Conservation (phyloP, 148 eudicot species). For the Bassia scoparia region DNA sequence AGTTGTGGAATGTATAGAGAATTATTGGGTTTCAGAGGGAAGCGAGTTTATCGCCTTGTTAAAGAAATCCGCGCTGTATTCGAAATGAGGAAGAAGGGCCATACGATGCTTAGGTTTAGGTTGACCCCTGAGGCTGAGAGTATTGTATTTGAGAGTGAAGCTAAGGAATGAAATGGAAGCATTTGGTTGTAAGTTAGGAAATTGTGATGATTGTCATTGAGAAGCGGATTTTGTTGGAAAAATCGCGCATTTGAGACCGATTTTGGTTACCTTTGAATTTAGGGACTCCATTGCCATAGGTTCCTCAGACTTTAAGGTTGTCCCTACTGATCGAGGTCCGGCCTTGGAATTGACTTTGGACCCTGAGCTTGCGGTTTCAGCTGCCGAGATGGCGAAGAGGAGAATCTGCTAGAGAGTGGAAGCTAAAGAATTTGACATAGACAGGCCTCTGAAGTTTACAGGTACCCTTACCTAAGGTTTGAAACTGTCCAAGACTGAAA, state of each 20-base stretch:
- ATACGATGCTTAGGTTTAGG: constrained; percentile 62
- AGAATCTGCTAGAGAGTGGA: constrained; percentile 47
- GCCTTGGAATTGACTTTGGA: constrained; percentile 96
- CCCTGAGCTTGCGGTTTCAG: constrained; percentile 89
- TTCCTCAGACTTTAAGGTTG: constrained; percentile 89
- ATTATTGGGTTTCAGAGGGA: constrained; percentile 59
- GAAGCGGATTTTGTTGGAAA: constrained; percentile 76
- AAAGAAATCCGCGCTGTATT: constrained; percentile 82
- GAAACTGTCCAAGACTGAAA: constrained; percentile 74
- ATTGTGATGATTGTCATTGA: constrained; percentile 85
- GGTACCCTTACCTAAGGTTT: constrained; percentile 75
- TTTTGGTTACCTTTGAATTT: constrained; percentile 76
- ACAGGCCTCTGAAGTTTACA: constrained; percentile 77
- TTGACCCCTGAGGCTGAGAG: constrained; percentile 93
- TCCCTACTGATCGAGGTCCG: constrained; percentile 67
- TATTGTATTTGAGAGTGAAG: constrained; percentile 91
- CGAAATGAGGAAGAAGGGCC: constrained; percentile 93
- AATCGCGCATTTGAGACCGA: constrained; percentile 85
- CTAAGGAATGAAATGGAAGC: constrained; percentile 87
- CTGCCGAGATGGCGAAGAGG: constrained; percentile 93
- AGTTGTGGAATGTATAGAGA: constrained; percentile 74
- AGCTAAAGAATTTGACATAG: constrained; percentile 78
- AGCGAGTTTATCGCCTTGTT: constrained; percentile 73
- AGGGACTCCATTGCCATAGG: constrained; percentile 84
- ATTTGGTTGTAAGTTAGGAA: constrained; percentile 76